phyloP scores from a whole-genome alignment of 2,329 filamentous ascomycete species.

The Aspergillus sp. region DNA sequence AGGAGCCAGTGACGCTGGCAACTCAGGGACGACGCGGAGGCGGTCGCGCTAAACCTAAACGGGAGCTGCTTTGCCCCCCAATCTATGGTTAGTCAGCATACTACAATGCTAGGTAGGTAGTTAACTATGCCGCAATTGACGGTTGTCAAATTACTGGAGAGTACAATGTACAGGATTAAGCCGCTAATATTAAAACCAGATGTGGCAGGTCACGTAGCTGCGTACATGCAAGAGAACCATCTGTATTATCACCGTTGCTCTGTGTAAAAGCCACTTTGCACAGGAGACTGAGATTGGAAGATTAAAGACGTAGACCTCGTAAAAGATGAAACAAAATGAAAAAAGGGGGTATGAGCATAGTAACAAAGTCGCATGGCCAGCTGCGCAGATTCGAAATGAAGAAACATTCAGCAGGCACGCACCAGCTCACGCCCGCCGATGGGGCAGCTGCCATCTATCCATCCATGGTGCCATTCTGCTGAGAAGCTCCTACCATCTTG shows the following conservation, averaged over 20 bases:
- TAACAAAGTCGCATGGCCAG: constrained; percentile 14
- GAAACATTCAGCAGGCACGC: background rate
- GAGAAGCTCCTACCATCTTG: constrained; percentile 71
- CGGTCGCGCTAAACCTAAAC: constrained; percentile 15
- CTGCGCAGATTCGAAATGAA: constrained; percentile 12
- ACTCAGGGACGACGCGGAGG: constrained; percentile 21
- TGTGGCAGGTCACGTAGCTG: too few species aligned
- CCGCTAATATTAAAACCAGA: too few species aligned
- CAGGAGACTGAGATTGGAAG: background rate
- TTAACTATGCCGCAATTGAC: too few species aligned
- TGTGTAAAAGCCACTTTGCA: too few species aligned
- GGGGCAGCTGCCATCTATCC: background rate
- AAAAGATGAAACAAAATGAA: constrained; percentile 3
- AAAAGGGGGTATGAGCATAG: constrained; percentile 5
- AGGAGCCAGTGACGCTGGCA: constrained; percentile 25
- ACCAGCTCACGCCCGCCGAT: background rate
- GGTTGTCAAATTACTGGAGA: too few species aligned
- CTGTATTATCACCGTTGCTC: too few species aligned
- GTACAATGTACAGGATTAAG: too few species aligned
- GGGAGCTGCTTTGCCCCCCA: background rate
- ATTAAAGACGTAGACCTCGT: background rate
- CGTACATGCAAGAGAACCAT: too few species aligned
- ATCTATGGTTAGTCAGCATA: background rate
- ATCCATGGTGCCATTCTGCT: constrained; percentile 33
- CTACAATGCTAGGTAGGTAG: background rate